These are phyloP conservation scores for Verticillium tricorpus DNA, from an alignment of 2,329 filamentous ascomycete genomes.

Conservation along the genomic window DNA sequence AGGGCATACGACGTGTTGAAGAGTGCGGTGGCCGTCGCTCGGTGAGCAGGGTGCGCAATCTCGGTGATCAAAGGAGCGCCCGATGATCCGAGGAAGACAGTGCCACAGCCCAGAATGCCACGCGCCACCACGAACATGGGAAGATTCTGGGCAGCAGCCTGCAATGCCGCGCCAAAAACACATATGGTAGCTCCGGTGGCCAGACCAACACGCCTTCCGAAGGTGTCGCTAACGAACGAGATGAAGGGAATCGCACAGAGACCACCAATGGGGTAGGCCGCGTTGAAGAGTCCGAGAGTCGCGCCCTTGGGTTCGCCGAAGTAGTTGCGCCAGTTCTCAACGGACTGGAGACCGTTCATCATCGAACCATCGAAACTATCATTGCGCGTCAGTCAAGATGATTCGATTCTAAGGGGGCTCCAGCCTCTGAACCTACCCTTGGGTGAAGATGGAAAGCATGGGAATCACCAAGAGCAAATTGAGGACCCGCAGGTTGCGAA, in stretches of 20 bases:
- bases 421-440: background rate
- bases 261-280: conserved; percentile 29
- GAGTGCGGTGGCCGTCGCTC: conserved; percentile 23
- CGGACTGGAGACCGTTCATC: conserved; percentile 40
- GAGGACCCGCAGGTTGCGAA: background rate
- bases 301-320: conserved; percentile 30
- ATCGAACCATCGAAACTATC: conserved; percentile 23
- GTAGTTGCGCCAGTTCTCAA: conserved; percentile 33
- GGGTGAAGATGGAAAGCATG: background rate
- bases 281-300: conserved; percentile 29
- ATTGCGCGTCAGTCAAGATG: no score
- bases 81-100: background rate
- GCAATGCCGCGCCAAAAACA: conserved; percentile 28
- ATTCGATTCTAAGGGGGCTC: background rate
- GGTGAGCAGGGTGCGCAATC: conserved; percentile 10
- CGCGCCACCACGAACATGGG: conserved; percentile 38
- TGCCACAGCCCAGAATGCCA: conserved; percentile 35
- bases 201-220: background rate
- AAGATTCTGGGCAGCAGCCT: conserved; percentile 36
- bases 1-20: conserved; percentile 30
- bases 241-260: background rate
- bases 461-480: background rate
- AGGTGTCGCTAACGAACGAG: background rate
- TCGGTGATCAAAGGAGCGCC: conserved; percentile 6
- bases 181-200: background rate